A percentile compares a stretch with the other conserved stretches of the same genome.
These are phyloP conservation scores for Rosa rugosa DNA, from an alignment of 306 rosid genomes.

Conservation along the genomic window DNA sequence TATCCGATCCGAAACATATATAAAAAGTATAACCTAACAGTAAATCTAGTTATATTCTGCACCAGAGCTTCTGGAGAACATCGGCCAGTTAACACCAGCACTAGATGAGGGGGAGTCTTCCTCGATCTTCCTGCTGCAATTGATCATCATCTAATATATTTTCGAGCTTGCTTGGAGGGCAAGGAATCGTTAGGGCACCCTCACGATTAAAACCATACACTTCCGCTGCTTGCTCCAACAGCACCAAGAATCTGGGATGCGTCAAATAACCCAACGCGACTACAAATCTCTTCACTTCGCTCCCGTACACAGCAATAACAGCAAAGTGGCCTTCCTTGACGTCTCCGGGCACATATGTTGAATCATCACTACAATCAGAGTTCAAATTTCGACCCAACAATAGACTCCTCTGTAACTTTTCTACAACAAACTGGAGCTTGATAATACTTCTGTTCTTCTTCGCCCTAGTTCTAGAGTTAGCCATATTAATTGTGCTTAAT, in stretches of 20 bases:
- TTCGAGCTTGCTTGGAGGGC: slow-evolving; percentile 64
- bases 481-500: slow-evolving; percentile 32
- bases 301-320: slow-evolving; percentile 54
- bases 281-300: slow-evolving; percentile 57
- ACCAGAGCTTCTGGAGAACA: slow-evolving; percentile 33
- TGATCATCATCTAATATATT: slow-evolving; percentile 45
- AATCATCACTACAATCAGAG: slow-evolving; percentile 6
- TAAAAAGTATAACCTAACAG: too few species aligned
- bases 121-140: slow-evolving; percentile 26
- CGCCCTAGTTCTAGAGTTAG: slow-evolving; percentile 26
- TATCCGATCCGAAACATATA: too few species aligned
- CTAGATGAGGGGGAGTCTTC: background rate
- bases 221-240: slow-evolving; percentile 70
- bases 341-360: slow-evolving; percentile 56
- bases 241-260: slow-evolving; percentile 55
- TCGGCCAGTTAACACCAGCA: slow-evolving; percentile 14
- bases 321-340: slow-evolving; percentile 87
- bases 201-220: slow-evolving; percentile 80
- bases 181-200: slow-evolving; percentile 72
- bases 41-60: slow-evolving; percentile 11
- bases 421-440: slow-evolving; percentile 51
- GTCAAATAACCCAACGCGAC: slow-evolving; percentile 64
- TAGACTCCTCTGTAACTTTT: slow-evolving; percentile 65
- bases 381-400: slow-evolving; percentile 24
- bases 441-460: slow-evolving; percentile 44